Conservation (phyloP, 331 rosid species). For the Erythrophleum ivorense region DNA sequence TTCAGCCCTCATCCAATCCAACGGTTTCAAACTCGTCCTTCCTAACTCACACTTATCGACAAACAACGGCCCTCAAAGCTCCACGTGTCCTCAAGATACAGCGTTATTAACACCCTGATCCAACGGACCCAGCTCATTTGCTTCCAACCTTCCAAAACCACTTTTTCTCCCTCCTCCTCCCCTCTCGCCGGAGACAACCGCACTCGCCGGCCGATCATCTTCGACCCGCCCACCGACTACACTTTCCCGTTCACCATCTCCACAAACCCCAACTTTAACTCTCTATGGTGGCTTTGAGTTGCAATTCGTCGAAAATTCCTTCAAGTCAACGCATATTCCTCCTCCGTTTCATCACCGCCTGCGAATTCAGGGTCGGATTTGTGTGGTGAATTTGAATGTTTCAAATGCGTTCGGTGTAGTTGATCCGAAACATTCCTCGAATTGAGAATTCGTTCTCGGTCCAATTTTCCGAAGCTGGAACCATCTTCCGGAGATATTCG, state of each 20-base stretch:
- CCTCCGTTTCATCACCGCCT: background rate
- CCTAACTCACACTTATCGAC: slow-evolving; percentile 61
- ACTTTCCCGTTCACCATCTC: background rate
- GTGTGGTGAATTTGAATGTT: background rate
- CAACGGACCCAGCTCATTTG: slow-evolving; percentile 55
- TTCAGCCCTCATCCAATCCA: slow-evolving; percentile 38
- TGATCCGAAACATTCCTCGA: background rate
- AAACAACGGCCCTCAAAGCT: slow-evolving; percentile 46
- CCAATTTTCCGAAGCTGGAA: background rate
- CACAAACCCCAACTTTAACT: background rate
- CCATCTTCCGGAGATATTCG: background rate
- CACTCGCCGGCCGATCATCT: background rate
- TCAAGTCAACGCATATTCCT: slow-evolving; percentile 12
- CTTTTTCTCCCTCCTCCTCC: background rate
- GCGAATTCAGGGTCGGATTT: background rate
- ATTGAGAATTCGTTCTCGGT: background rate
- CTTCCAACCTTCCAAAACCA: background rate
- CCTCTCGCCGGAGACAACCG: slow-evolving; percentile 17
- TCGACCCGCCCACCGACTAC: background rate
- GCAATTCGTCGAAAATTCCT: background rate
- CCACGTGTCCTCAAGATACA: slow-evolving; percentile 58
- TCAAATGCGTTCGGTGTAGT: background rate
- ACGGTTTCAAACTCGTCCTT: background rate
- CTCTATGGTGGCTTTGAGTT: background rate
- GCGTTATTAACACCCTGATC: slow-evolving; percentile 58